Conservation (phyloP, 2,329 filamentous ascomycete genomes). For the Aspergillus udagawae region DNA sequence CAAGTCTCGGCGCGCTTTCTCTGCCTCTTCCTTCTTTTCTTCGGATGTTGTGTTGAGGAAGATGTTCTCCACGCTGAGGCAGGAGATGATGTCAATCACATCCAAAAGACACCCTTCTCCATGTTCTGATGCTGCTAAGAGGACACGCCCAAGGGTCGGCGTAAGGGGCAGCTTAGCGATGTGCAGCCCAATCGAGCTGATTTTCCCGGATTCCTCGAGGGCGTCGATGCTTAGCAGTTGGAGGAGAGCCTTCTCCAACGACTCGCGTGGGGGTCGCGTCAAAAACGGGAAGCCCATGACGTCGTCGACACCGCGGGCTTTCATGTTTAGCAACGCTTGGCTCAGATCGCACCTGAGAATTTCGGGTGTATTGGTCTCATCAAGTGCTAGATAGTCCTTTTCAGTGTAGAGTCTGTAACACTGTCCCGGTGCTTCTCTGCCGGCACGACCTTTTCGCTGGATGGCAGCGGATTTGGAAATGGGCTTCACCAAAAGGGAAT, state of each 20-base stretch:
- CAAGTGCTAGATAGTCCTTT: constrained; percentile 64
- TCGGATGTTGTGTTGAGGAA: constrained; percentile 58
- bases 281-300: constrained; percentile 80
- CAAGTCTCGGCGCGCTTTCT: constrained; percentile 52
- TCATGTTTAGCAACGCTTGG: constrained; percentile 86
- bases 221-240: constrained; percentile 77
- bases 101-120: constrained; percentile 72
- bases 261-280: constrained; percentile 71
- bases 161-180: constrained; percentile 83
- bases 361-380: constrained; percentile 76
- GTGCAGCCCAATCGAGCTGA: constrained; percentile 69
- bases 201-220: constrained; percentile 64
- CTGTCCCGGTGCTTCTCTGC: constrained; percentile 84
- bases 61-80: constrained; percentile 61
- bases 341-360: constrained; percentile 87
- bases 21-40: constrained; percentile 57
- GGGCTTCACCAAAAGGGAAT: constrained; percentile 83
- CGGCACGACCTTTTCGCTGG: constrained; percentile 85
- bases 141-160: constrained; percentile 73
- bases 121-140: constrained; percentile 71
- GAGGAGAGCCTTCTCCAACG: constrained; percentile 75
- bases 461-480: constrained; percentile 93
- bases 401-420: constrained; percentile 89
- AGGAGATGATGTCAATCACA: constrained; percentile 76
- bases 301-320: constrained; percentile 80